Conservation (phyloP, 1,139 yeast genomes). For the Taphrina sp. region DNA sequence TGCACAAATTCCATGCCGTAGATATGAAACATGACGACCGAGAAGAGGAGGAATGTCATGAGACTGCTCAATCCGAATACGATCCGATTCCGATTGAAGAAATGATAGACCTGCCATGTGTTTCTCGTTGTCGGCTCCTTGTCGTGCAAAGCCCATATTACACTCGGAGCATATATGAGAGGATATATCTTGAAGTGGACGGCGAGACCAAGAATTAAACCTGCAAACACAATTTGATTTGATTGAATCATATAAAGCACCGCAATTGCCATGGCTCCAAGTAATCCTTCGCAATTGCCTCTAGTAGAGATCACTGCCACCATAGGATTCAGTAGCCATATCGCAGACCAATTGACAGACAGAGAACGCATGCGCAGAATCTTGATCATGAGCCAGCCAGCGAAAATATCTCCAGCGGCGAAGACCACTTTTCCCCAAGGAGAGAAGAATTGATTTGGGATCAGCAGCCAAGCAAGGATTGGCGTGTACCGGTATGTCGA, state of each 20-base stretch:
- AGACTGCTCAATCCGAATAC: conserved; percentile 1
- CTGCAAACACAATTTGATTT: conserved; percentile 52
- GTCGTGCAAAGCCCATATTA: conserved; percentile 52
- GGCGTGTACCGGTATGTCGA: conserved; percentile 95
- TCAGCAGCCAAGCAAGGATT: conserved; percentile 72
- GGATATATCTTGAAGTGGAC: conserved; percentile 93
- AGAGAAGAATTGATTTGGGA: conserved; percentile 56
- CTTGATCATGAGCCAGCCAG: conserved; percentile 65
- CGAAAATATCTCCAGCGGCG: conserved; percentile 70
- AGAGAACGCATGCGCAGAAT: conserved; percentile 46
- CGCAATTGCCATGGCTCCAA: conserved; percentile 72
- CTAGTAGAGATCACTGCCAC: conserved; percentile 89
- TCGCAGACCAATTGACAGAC: conserved; percentile 51
- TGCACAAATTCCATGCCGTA: conserved; percentile 46
- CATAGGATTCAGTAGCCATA: conserved; percentile 94
- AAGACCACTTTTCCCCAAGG: conserved; percentile 70
- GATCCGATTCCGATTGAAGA: conserved; percentile 19
- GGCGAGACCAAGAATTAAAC: conserved; percentile 66
- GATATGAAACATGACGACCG: conserved; percentile 31
- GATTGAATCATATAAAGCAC: conserved; percentile 53
- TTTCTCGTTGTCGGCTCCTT: conserved; percentile 44
- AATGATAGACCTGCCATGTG: neutral
- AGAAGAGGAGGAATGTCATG: conserved; percentile 18
- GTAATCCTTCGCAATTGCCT: conserved; percentile 87
- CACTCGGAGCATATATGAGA: conserved; percentile 69